Evolutionary conservation across 306 rosid species (phyloP), one percentile per base, ranked within the genome.

Genomic region (Pyrus communis): DNA sequence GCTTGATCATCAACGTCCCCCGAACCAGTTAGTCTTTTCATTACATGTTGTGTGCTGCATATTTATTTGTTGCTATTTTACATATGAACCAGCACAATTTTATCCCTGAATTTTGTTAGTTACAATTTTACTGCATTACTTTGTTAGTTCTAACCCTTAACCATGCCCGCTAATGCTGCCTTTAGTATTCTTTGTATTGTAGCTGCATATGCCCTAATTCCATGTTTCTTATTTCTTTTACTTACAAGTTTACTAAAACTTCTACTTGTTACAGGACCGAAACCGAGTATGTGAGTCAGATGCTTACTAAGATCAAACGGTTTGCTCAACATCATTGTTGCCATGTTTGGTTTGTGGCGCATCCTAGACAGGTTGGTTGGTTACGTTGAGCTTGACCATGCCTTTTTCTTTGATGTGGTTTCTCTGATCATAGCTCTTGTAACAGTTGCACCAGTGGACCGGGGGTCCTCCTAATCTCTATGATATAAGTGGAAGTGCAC

Each of bases 271-370:
- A 78, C 90, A 89, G 98, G 86, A 92, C 93, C 19, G 97, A 95
- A 88, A 95, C 97, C 46, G 98, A 95, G 84, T 92, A 95, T 64
- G 98, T 90, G 40, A 95, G 98, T 77, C 91, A 92, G 84, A 95
- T 95, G 96, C 97, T 95, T 77, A 89, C 98, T 63, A 80, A 84
- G 82, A 78, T 95, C 76, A 95, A 92, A 80, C 86, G 98, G 83
- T 95, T 95, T 80, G 97, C 98, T 65, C 98, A 92, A 62, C 91
- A 90, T 89, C 96, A 90, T 58, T 86, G 93, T 65, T 90, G 98
- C 84, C 98, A 90, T 87, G 98, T 95, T 82, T 95, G 97, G 98
- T 95, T 95, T 81, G 98, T 95, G 35, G 98, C 97, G 70, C 98
- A 95, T 84, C 98, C 96, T 54, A 82, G 88, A 73, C 98, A 95